A percentile compares a stretch with the other conserved stretches of the same genome.
phyloP scores from a whole-genome alignment of 495 filamentous ascomycete species.

The Tuber indicum region DNA sequence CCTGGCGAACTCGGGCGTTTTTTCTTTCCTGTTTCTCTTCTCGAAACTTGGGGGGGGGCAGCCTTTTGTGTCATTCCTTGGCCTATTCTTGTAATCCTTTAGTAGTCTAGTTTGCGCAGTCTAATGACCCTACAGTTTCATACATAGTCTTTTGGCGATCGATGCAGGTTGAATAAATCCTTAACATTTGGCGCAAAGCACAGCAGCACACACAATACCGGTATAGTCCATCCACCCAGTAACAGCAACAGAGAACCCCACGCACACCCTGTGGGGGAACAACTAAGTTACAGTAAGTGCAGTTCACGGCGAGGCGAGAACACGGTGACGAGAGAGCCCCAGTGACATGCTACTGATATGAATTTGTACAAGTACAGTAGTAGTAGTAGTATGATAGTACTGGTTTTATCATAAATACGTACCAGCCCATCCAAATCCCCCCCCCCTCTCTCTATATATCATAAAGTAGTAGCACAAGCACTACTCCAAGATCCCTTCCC shows the following conservation, averaged over 20 bases:
- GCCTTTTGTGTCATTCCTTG: neutral
- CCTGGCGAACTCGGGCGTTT: constrained; percentile 28
- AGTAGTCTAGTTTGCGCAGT: neutral
- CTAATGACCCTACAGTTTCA: neutral
- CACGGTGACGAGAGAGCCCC: too few relatives aligned
- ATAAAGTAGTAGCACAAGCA: neutral
- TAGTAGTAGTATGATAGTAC: too few relatives aligned
- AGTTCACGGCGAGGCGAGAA: too few relatives aligned
- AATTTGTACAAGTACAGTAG: neutral
- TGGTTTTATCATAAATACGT: neutral
- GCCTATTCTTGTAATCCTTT: neutral
- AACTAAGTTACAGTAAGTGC: neutral
- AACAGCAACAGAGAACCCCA: neutral
- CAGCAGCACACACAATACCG: neutral
- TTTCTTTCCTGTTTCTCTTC: neutral
- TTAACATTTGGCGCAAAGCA: neutral
- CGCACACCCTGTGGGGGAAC: neutral
- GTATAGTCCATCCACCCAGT: neutral
- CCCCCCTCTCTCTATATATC: neutral
- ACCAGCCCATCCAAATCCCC: neutral
- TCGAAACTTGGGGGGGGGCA: neutral
- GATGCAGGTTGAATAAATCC: neutral
- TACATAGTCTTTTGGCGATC: neutral
- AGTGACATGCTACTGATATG: neutral
- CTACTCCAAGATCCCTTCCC: neutral